Percentiles rank a stretch among this genome's conserved stretches.
phyloP scores from a whole-genome alignment of 768 basidiomycete genomes.

The Podaxis sp. region DNA sequence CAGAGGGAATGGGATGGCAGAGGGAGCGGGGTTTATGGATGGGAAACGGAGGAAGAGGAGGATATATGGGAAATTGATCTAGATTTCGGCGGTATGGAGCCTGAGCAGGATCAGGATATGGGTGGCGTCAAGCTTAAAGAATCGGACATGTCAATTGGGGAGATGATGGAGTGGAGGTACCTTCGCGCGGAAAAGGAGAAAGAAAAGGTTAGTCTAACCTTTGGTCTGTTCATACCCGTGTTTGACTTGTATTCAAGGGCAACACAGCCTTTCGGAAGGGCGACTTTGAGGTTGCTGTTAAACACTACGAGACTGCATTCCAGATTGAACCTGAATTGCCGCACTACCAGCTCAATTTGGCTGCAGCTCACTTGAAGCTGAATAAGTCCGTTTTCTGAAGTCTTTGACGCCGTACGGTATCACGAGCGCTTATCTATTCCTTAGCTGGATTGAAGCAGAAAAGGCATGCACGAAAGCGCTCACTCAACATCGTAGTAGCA shows the following conservation, averaged over 20 bases:
- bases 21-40: conserved; percentile 69
- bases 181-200: conserved; percentile 71
- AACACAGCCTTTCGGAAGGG: conserved; percentile 68
- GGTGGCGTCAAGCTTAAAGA: conserved; percentile 47
- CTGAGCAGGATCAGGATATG: conserved; percentile 31
- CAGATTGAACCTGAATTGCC: conserved; percentile 71
- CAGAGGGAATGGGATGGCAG: conserved; percentile 78
- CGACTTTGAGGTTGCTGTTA: conserved; percentile 53
- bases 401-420: not conserved
- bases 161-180: conserved; percentile 76
- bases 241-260: conserved; percentile 40
- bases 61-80: conserved; percentile 75
- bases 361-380: conserved; percentile 72
- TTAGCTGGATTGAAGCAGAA: conserved; percentile 73
- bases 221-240: not conserved
- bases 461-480: conserved; percentile 67
- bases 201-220: conserved; percentile 49
- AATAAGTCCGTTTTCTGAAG: conserved; percentile 49
- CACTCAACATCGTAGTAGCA: conserved; percentile 62
- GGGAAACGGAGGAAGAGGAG: conserved; percentile 76
- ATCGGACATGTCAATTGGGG: conserved; percentile 64
- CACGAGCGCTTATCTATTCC: conserved; percentile 9
- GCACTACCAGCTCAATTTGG: conserved; percentile 75
- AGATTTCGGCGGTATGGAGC: conserved; percentile 48
- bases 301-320: conserved; percentile 59